Conservation (phyloP, 179 eudicot genomes). For the Carnegiea gigantea region DNA sequence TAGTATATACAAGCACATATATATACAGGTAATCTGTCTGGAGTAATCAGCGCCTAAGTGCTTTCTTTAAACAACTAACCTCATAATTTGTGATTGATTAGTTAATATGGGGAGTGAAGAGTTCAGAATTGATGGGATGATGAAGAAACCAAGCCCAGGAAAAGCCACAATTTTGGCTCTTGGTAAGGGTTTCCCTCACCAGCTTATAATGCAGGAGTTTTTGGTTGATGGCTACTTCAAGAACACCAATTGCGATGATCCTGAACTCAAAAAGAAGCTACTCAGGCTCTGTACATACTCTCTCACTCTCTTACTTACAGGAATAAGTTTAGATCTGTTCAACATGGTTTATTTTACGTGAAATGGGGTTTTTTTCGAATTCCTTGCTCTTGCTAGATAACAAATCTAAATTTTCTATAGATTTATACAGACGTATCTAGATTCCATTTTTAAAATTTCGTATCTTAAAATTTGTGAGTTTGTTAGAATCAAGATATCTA, state of each 20-base stretch:
- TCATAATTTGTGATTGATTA: conserved; percentile 5
- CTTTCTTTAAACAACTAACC: background rate
- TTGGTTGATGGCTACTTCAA: conserved; percentile 90
- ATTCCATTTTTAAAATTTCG: no score
- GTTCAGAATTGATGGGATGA: conserved; percentile 26
- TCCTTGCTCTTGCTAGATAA: no score
- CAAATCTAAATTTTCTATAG: no score
- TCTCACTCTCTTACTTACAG: conserved; percentile 8
- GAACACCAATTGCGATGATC: conserved; percentile 86
- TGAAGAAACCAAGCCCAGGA: conserved; percentile 48
- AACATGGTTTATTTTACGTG: no score
- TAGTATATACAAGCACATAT: conserved; percentile 16
- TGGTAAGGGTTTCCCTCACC: conserved; percentile 96
- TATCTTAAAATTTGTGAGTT: no score
- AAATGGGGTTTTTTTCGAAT: no score
- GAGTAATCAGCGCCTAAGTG: conserved; percentile 8
- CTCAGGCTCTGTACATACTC: conserved; percentile 69
- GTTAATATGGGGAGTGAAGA: conserved; percentile 33
- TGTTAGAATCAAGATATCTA: no score
- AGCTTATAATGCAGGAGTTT: conserved; percentile 92
- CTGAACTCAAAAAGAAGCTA: conserved; percentile 83
- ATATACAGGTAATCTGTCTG: conserved; percentile 19
- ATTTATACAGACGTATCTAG: no score
- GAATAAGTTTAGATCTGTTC: no score
- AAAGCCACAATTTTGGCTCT: conserved; percentile 79